These are phyloP conservation scores for Setomelanomma holmii DNA, from an alignment of 2,329 filamentous ascomycete genomes.

Conservation along the genomic window DNA sequence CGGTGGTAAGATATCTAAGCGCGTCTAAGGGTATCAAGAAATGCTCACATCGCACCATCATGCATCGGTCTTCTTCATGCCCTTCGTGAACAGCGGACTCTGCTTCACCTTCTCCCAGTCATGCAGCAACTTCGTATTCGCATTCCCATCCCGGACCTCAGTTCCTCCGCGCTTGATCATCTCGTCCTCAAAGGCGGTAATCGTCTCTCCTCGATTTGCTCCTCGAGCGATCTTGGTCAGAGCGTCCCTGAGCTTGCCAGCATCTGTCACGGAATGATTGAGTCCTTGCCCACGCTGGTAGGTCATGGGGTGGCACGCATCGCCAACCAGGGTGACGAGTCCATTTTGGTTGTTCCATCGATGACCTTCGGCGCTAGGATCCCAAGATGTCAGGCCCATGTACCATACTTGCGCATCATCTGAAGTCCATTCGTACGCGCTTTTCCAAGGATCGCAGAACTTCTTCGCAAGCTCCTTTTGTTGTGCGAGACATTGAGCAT, in stretches of 20 bases:
- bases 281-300: constrained; percentile 58
- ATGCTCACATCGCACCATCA: background rate
- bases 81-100: constrained; percentile 43
- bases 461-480: constrained; percentile 49
- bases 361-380: constrained; percentile 37
- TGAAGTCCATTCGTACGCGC: constrained; percentile 44
- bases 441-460: constrained; percentile 56
- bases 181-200: constrained; percentile 54
- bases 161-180: constrained; percentile 49
- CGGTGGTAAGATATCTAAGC: background rate
- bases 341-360: constrained; percentile 46
- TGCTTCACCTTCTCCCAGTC: constrained; percentile 47
- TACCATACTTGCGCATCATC: constrained; percentile 45
- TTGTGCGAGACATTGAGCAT: constrained; percentile 48
- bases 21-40: background rate
- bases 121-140: constrained; percentile 46
- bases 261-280: constrained; percentile 58
- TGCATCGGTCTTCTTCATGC: constrained; percentile 33
- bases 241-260: constrained; percentile 47
- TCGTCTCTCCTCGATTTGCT: constrained; percentile 30
- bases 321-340: constrained; percentile 48
- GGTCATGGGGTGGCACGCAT: constrained; percentile 53
- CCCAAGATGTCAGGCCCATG: constrained; percentile 46
- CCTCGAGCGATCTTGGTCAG: constrained; percentile 34
- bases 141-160: constrained; percentile 41